Conservation (phyloP, 2,329 filamentous ascomycete species). For the Calonectria pseudoreteaudii region DNA sequence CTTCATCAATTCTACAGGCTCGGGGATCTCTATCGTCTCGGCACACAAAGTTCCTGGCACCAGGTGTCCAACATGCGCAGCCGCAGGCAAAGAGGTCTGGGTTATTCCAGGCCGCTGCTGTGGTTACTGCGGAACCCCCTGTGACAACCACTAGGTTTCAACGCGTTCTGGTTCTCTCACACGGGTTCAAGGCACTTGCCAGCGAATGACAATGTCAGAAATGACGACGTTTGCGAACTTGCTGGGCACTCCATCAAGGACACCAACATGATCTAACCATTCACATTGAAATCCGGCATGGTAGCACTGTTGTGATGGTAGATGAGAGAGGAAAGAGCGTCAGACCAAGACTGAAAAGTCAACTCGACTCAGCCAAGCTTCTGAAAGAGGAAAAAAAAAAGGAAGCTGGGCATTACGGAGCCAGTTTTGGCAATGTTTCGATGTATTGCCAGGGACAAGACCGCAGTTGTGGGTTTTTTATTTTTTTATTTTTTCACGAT, state of each 20-base stretch:
- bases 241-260: neutral
- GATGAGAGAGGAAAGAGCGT: neutral
- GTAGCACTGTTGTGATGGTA: neutral
- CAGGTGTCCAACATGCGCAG: constrained; percentile 63
- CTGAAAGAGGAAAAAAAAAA: neutral
- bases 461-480: neutral
- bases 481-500: neutral
- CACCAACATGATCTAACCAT: neutral
- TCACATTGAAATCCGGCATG: neutral
- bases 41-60: constrained; percentile 59
- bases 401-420: neutral
- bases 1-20: neutral
- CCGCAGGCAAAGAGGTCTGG: constrained; percentile 64
- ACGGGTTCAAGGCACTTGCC: neutral
- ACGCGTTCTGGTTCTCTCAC: neutral
- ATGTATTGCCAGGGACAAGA: neutral
- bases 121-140: constrained; percentile 62
- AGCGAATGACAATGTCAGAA: neutral
- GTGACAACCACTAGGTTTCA: constrained; percentile 34
- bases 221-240: neutral
- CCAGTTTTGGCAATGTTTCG: neutral
- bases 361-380: neutral
- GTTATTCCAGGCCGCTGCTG: constrained; percentile 66
- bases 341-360: neutral
- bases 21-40: constrained; percentile 8